These are phyloP conservation scores for Athelia psychrophila DNA, from an alignment of 1,284 basidiomycete genomes.

Conservation along the genomic window DNA sequence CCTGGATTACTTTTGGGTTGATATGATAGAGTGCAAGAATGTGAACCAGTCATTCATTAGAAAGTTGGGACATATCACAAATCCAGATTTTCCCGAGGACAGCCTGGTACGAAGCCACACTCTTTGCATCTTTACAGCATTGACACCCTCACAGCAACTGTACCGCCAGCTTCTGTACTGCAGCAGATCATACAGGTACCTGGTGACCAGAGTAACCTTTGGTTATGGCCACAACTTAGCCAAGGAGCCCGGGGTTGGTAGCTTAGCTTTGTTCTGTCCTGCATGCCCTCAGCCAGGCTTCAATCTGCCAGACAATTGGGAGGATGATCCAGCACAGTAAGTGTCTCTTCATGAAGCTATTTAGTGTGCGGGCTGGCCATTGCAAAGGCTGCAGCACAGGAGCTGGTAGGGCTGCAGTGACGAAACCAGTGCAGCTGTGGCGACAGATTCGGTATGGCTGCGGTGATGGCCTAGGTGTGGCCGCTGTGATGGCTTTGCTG, in stretches of 20 bases:
- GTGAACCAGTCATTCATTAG: background rate
- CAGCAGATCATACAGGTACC: conserved; percentile 5
- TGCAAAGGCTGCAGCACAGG: too few relatives aligned
- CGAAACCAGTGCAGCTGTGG: too few relatives aligned
- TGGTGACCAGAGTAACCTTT: conserved; percentile 1
- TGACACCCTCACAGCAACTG: background rate
- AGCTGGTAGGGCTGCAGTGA: too few relatives aligned
- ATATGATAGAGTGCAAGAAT: background rate
- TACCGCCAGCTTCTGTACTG: conserved; percentile 7
- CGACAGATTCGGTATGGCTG: too few relatives aligned
- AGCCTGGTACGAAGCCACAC: background rate
- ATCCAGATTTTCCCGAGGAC: background rate
- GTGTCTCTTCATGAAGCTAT: background rate
- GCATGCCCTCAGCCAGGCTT: conserved; percentile 13
- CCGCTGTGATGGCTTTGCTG: too few relatives aligned
- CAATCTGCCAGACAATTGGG: conserved; percentile 7
- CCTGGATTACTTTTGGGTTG: background rate
- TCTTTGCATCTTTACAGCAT: too few relatives aligned
- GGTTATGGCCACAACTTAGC: background rate
- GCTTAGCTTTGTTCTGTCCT: conserved; percentile 11
- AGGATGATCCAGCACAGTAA: background rate
- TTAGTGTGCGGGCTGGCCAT: too few relatives aligned
- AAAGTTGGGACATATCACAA: background rate
- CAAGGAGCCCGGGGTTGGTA: background rate
- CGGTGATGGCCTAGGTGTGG: too few relatives aligned